Evolutionary conservation across 495 filamentous ascomycete genomes (phyloP).

Genomic region (Melanomma pulvis-pyrius): DNA sequence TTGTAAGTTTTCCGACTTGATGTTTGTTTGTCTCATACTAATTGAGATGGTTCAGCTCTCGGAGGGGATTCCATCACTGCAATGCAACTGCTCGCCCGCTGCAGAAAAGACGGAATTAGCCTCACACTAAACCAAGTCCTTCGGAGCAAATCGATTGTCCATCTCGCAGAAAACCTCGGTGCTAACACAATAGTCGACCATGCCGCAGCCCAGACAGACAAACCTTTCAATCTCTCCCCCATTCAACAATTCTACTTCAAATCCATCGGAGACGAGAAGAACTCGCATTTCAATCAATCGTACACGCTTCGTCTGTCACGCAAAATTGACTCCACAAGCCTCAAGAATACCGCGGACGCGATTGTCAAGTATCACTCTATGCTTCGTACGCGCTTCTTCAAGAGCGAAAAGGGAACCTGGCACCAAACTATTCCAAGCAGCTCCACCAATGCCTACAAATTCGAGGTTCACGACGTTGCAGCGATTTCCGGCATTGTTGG

Average conservation of each 20-base stretch:
- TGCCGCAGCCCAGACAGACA: slow-evolving; percentile 13
- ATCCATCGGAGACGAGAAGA: slow-evolving; percentile 20
- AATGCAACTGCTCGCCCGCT: slow-evolving; percentile 36
- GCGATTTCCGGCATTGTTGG: slow-evolving; percentile 5
- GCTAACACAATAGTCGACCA: slow-evolving; percentile 3
- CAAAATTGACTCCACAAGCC: slow-evolving; percentile 1
- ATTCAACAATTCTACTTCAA: slow-evolving; percentile 37
- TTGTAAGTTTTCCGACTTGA: slow-evolving; percentile 12
- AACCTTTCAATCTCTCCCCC: slow-evolving; percentile 33
- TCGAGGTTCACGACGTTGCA: slow-evolving; percentile 8
- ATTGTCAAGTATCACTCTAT: slow-evolving; percentile 34
- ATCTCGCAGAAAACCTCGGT: slow-evolving; percentile 25
- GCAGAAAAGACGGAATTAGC: slow-evolving; percentile 33
- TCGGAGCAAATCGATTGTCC: slow-evolving; percentile 33
- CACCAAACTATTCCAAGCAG: slow-evolving; percentile 28
- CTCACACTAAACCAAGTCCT: slow-evolving; percentile 37
- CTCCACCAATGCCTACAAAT: slow-evolving; percentile 12
- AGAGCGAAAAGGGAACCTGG: slow-evolving; percentile 16
- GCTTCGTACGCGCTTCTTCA: slow-evolving; percentile 31
- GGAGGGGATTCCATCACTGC: slow-evolving; percentile 35
- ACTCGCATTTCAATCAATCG: slow-evolving; percentile 37
- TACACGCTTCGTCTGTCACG: slow-evolving; percentile 30
- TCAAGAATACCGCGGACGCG: slow-evolving; percentile 20
- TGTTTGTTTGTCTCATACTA: not conserved
- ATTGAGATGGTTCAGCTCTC: slow-evolving; percentile 23